Evolutionary conservation across 2,329 filamentous ascomycete genomes (phyloP), one percentile per base, ranked within the genome.

Genomic region (Ilyonectria destructans): DNA sequence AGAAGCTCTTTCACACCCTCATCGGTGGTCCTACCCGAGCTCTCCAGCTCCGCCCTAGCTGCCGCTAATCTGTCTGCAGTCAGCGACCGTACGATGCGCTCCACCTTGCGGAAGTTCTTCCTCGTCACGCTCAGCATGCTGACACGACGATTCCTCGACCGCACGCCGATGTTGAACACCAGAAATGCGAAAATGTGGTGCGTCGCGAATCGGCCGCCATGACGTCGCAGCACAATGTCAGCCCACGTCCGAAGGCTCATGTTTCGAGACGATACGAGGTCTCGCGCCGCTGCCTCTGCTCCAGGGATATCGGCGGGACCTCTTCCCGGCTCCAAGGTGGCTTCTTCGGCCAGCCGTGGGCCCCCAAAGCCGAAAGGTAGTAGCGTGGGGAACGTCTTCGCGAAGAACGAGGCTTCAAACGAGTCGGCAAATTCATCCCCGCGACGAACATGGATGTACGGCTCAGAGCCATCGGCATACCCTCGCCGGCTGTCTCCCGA

Each of bases 321-420:
- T 3, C 13, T 37, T 37, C n/a, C 43, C 37, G 29, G 15, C 3
- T 15, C 40, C 1, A 37, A 10, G 4, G 13, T 37, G 35, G 35
- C 19, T 60, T 67, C 23, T 67, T 59, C 1, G 40, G 57, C 33
- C 52, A 23, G 4, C 3, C 61, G 19, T 35, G 69, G 68, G 0
- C 68, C 68, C 2, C 70, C 63, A 2, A 21, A n/a, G 13, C 70
- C 70, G 7, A 66, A 62, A 2, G 70, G 68, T 1, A 70, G 49
- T 6, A 69, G 31, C 1, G 46, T 72, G 4, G 68, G 70, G 15
- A 70, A 72, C 19, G 68, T 59, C 51, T 65, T 68, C 7, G 68
- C 65, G n/a, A 72, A 70, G 54, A 70, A 69, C 19, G 19, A 29
- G 10, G 59, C 43, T 6, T 69, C 65, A 29, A 59, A 56, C 2